Base-by-base conservation (phyloP, 805 yeast species). In the Kregervanrija delftensis region DNA sequence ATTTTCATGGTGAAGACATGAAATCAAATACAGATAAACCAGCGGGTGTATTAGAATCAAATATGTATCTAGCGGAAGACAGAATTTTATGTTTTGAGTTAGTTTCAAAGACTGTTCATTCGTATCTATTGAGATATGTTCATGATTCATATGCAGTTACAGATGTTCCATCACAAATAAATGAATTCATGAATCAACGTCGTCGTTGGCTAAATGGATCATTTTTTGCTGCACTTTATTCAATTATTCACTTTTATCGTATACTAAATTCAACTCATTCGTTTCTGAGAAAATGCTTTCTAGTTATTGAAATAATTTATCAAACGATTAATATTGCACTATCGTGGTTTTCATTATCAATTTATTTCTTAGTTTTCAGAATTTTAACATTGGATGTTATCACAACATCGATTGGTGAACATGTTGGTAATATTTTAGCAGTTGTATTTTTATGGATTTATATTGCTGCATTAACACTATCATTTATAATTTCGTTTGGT, bases 161-260 rank as follows among this genome's bases (percentile, higher is more conserved):
- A 5, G 98, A 91, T 74, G 97, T 90, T 37, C 98, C 98, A 4
- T 91, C 86, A 46, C 69, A 76, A 32, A 77, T 91, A 35, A 79
- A 89, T n/a, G 96, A 90, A 62, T 82, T 90, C 52, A 80, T 91
- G 37, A 74, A 89, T 48, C 97, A 91, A 65, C 78, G 97, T 67
- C 76, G 98, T 60, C 79, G 98, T 66, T 91, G 98, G 98, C 76
- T 91, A 51, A 91, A 91, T 63, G 98, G 98, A 44, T 89, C 98
- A 0, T 85, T 91, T 60, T 91, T 91, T 66, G 97, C 98, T 0
- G 93, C 95, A 10, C 73, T 89, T 42, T 91, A 91, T 61, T 78
- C 97, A 1, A 73, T 87, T 46, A 73, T 79, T 40, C 95, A 90
- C 64, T 80, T 81, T 61, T 77, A 75, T 54, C 74, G 81, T 49